Percentiles rank a stretch among this genome's conserved stretches.
phyloP scores from a whole-genome alignment of 2,329 filamentous ascomycete species.

The Fusarium pininemorale region DNA sequence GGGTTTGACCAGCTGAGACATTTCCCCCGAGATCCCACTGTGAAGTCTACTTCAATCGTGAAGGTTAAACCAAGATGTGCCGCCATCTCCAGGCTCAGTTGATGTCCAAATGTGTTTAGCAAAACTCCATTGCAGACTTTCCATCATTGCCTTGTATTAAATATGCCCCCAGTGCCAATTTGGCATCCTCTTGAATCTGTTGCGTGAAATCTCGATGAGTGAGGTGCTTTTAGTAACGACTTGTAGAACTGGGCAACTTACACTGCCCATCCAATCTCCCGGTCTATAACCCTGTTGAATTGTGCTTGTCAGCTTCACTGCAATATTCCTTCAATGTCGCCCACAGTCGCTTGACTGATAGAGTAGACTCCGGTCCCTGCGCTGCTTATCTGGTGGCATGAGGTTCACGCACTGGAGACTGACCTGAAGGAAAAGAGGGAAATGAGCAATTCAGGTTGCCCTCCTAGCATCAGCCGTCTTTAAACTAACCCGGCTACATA shows the following conservation, averaged over 20 bases:
- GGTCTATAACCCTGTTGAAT: not conserved
- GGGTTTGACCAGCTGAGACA: not conserved
- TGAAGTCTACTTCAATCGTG: not conserved
- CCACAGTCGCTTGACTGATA: not conserved
- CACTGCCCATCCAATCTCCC: not conserved
- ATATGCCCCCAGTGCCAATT: not conserved
- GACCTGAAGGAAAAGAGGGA: too few species aligned
- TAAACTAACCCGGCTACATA: too few species aligned
- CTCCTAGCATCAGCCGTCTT: not conserved
- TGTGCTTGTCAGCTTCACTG: not conserved
- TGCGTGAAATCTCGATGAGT: not conserved
- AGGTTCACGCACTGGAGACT: too few species aligned
- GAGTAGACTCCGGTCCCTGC: not conserved
- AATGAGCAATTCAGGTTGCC: too few species aligned
- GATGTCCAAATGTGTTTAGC: not conserved
- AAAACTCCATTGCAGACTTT: not conserved
- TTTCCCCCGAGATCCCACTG: not conserved
- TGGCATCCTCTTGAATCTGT: not conserved
- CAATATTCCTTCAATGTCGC: not conserved
- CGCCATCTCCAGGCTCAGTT: constrained; percentile 9
- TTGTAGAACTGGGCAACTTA: not conserved
- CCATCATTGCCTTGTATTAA: constrained; percentile 1
- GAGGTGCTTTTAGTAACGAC: not conserved
- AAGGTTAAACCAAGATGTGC: not conserved
- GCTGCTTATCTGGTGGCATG: not conserved